Percentiles rank a stretch among this genome's conserved stretches.
Evolutionary conservation across 2,329 filamentous ascomycete genomes (phyloP).

Genomic region (Helotiales sp.): DNA sequence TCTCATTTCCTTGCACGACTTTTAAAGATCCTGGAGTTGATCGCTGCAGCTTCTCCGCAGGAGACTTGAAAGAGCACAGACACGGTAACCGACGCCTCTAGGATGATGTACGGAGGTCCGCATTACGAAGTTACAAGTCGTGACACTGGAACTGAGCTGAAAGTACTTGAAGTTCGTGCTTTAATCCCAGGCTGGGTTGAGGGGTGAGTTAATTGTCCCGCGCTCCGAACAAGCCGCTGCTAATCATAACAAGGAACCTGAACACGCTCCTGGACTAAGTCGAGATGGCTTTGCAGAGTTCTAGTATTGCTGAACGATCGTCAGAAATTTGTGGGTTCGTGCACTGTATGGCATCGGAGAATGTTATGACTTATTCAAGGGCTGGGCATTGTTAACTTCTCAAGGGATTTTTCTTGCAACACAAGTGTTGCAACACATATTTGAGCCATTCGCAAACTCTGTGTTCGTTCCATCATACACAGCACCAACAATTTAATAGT

Average conservation of each 20-base stretch:
- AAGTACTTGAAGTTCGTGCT: slow-evolving; percentile 30
- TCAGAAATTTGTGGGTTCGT: neutral
- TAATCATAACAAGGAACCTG: slow-evolving; percentile 2
- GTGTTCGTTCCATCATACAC: neutral
- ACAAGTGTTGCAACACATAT: no score
- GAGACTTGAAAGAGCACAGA: neutral
- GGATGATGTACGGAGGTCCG: no score
- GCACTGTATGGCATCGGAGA: no score
- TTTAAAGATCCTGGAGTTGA: neutral
- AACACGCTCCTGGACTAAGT: slow-evolving; percentile 1
- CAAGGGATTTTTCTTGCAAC: no score
- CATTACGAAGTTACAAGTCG: no score
- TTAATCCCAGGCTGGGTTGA: slow-evolving; percentile 31
- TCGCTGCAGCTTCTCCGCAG: neutral
- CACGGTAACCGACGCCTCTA: no score
- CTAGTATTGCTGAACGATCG: neutral
- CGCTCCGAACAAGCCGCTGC: neutral
- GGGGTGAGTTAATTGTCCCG: slow-evolving; percentile 20
- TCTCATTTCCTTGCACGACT: neutral
- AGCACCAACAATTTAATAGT: neutral
- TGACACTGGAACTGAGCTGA: slow-evolving; percentile 24
- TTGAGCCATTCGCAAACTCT: no score
- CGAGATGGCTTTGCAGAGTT: neutral
- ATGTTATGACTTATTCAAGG: no score
- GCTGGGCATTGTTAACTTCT: no score